Evolutionary conservation across 352 stramenopile genomes (phyloP).

Genomic region (Globisporangium nagaii): DNA sequence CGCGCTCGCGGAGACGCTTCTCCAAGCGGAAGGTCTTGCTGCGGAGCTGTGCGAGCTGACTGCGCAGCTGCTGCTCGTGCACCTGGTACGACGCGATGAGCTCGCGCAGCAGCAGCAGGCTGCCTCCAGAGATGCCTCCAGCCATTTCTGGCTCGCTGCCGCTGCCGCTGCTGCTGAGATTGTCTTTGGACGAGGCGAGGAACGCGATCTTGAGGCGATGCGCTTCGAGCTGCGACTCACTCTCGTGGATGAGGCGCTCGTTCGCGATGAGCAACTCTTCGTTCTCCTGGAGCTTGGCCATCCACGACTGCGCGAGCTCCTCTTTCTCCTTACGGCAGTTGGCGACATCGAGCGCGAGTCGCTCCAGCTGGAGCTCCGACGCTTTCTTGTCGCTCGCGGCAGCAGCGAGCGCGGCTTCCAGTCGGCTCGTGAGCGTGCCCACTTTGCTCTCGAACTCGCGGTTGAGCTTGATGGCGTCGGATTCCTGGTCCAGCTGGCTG

Average conservation of each 20-base stretch:
- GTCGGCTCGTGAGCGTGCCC: slow-evolving; percentile 4
- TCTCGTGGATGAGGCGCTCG: slow-evolving; percentile 34
- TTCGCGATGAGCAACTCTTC: slow-evolving; percentile 39
- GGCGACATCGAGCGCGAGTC: slow-evolving; percentile 15
- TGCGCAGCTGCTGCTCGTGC: slow-evolving; percentile 31
- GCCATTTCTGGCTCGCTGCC: no score
- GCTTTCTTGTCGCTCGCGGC: slow-evolving; percentile 18
- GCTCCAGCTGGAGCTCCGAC: slow-evolving; percentile 18
- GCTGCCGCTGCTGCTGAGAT: not conserved
- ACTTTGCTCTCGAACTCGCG: slow-evolving; percentile 12
- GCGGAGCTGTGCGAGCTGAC: slow-evolving; percentile 19
- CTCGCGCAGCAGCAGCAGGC: slow-evolving; percentile 16
- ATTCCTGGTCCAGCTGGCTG: slow-evolving; percentile 33
- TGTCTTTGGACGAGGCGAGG: slow-evolving; percentile 1
- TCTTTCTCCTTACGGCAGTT: slow-evolving; percentile 26
- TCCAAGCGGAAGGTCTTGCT: slow-evolving; percentile 17
- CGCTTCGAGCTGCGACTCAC: slow-evolving; percentile 35
- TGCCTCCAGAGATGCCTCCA: no score
- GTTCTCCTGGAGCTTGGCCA: slow-evolving; percentile 33
- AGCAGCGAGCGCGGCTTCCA: slow-evolving; percentile 12
- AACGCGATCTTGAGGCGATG: slow-evolving; percentile 38
- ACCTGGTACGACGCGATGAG: slow-evolving; percentile 36
- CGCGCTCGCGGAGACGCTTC: slow-evolving; percentile 12
- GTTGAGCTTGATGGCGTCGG: slow-evolving; percentile 21
- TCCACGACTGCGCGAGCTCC: slow-evolving; percentile 11